These are phyloP conservation scores for Plectosphaerella cucumerina DNA, from an alignment of 2,329 filamentous ascomycete genomes.

Conservation along the genomic window DNA sequence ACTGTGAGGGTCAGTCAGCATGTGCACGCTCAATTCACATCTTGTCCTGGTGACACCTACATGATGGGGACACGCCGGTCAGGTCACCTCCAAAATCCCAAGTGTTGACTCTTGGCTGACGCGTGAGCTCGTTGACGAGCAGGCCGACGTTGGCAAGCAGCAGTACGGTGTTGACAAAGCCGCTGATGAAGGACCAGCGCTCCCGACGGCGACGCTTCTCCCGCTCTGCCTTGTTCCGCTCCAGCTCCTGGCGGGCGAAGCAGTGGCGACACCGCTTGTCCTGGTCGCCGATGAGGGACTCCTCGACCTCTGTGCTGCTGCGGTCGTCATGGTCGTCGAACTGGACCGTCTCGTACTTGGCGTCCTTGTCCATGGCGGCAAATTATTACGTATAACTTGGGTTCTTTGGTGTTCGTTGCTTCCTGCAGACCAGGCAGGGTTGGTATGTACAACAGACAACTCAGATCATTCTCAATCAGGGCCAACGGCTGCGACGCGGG, in stretches of 20 bases:
- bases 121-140: conserved; percentile 21
- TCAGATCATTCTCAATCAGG: not conserved
- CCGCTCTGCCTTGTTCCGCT: conserved; percentile 1
- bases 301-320: conserved; percentile 28
- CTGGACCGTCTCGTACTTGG: conserved; percentile 18
- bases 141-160: conserved; percentile 25
- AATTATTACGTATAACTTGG: not conserved
- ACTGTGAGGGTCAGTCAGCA: conserved; percentile 16
- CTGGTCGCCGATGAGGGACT: conserved; percentile 26
- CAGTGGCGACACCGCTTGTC: conserved; percentile 12
- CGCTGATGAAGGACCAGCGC: conserved; percentile 16
- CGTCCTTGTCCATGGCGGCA: conserved; percentile 9
- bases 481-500: not conserved
- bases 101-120: conserved; percentile 13
- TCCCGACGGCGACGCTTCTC: conserved; percentile 12
- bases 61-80: conserved; percentile 28
- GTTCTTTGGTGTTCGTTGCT: too few species aligned
- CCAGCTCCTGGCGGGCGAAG: conserved; percentile 6
- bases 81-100: conserved; percentile 31
- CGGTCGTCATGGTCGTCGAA: conserved; percentile 20
- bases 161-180: conserved; percentile 23
- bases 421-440: too few species aligned
- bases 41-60: conserved; percentile 15
- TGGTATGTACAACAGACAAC: not conserved
- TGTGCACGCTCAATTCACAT: not conserved